Base-by-base conservation (phyloP, 306 rosid species). In the Datisca glomerata region DNA sequence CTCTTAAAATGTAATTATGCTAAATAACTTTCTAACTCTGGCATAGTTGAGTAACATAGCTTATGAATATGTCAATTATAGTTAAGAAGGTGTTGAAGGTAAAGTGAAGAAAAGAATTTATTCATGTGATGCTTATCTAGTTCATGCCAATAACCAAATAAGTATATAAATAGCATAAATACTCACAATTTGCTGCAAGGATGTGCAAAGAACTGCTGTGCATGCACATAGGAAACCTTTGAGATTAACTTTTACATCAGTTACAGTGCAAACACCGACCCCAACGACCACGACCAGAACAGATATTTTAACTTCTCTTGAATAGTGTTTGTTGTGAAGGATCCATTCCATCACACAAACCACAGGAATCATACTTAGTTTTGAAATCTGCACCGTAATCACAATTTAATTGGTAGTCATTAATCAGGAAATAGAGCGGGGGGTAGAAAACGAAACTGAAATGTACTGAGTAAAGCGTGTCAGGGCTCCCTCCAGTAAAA, bases 331-430 rank as follows among this genome's bases (percentile, higher is more conserved):
- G 66, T 22, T 68, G 67, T 86, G 89, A 68, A 86, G 60, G 60
- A 86, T 75, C 96, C 92, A 86, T 59, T 86, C 96, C 94, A 86
- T 73, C 45, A 81, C 74, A 59, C 96, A 86, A 20, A 86, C 96
- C 73, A 86, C 96, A 0, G 96, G 94, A 74, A 86, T 86, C 96
- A 86, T 86, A 81, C 96, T 86, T 25, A 86, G 66, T 65, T 86
- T 86, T 31, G 96, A 81, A 55, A 86, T 86, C 96, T 86, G 78
- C 14, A 5, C 15, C 21, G 6, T n/a, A 38, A 24, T 51, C 3
- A 44, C 5, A 56, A 17, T n/a, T n/a, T n/a, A n/a, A n/a, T n/a
- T n/a, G n/a, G n/a, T n/a, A n/a, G n/a, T n/a, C n/a, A n/a, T n/a
- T n/a, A n/a, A n/a, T n/a, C n/a, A n/a, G n/a, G n/a, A n/a, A n/a